Conservation (phyloP, 768 basidiomycete species). For the Neoboletus magnificus region DNA sequence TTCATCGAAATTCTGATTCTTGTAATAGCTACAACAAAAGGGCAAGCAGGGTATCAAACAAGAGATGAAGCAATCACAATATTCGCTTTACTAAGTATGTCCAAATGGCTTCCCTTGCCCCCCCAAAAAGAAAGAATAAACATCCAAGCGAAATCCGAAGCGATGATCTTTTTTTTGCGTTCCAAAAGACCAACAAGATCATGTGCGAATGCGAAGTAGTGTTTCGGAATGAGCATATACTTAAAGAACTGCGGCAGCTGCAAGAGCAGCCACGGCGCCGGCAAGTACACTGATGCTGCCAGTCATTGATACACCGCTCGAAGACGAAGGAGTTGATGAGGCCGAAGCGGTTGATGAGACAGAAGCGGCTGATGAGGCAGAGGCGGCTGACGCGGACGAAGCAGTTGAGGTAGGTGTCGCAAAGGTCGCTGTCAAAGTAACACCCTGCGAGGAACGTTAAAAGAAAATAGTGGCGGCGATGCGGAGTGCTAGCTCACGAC, state of each 20-base stretch:
- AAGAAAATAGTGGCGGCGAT: background rate
- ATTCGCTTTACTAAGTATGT: background rate
- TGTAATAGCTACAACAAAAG: background rate
- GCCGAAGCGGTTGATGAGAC: background rate
- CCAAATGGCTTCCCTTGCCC: background rate
- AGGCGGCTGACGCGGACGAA: background rate
- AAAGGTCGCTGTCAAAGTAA: conserved; percentile 42
- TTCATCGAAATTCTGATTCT: background rate
- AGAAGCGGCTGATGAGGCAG: background rate
- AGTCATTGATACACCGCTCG: conserved; percentile 6
- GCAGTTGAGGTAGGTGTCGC: conserved; percentile 1
- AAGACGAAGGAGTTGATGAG: background rate
- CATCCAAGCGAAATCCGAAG: background rate
- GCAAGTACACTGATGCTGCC: conserved; percentile 7
- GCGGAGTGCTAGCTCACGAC: conserved; percentile 40
- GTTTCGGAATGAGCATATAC: background rate
- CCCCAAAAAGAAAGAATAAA: background rate
- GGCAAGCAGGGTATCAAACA: background rate
- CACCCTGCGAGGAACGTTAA: conserved; percentile 39
- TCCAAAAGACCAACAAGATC: background rate
- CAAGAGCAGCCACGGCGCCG: conserved; percentile 9
- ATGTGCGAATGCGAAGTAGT: background rate
- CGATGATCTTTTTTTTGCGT: background rate
- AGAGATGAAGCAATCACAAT: background rate
- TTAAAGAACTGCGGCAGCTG: conserved; percentile 14